Evolutionary conservation across 129 eudicot species (phyloP).

Genomic region (Lactuca sativa): DNA sequence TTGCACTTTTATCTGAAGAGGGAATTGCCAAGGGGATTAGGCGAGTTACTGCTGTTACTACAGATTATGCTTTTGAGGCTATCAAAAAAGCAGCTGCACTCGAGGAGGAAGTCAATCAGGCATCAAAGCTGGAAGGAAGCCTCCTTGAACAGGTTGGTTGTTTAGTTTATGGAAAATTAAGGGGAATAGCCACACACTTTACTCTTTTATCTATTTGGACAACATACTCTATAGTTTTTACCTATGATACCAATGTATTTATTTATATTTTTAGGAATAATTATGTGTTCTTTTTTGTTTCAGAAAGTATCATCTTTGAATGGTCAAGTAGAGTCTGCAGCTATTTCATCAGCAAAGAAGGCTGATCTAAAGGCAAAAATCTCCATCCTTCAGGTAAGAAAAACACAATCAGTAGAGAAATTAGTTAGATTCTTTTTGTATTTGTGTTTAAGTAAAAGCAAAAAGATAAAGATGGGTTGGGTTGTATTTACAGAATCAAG

Average conservation of each 20-base stretch:
- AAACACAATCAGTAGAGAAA: too few relatives aligned
- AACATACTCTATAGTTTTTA: too few relatives aligned
- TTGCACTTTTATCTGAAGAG: conserved; percentile 93
- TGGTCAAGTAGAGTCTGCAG: conserved; percentile 75
- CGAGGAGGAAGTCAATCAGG: conserved; percentile 76
- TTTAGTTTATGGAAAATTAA: neutral
- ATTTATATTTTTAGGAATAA: neutral
- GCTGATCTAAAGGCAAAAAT: conserved; percentile 71
- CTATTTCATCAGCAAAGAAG: conserved; percentile 81
- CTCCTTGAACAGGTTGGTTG: conserved; percentile 72
- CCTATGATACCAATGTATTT: too few relatives aligned
- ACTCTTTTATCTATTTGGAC: too few relatives aligned
- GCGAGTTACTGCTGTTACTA: conserved; percentile 90
- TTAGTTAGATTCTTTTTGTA: too few relatives aligned
- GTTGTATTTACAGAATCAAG: conserved; percentile 52
- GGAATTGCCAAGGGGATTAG: conserved; percentile 97
- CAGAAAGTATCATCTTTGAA: conserved; percentile 80
- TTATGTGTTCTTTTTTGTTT: conserved; percentile 9
- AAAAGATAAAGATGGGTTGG: neutral
- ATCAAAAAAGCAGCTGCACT: conserved; percentile 57
- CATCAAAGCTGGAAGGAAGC: conserved; percentile 63
- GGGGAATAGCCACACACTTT: too few relatives aligned
- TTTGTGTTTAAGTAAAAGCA: too few relatives aligned
- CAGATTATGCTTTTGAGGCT: conserved; percentile 71
- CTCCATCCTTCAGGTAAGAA: conserved; percentile 61